Conservation (phyloP, 169 alveolate genomes). For the Perkinsus chesapeaki region DNA sequence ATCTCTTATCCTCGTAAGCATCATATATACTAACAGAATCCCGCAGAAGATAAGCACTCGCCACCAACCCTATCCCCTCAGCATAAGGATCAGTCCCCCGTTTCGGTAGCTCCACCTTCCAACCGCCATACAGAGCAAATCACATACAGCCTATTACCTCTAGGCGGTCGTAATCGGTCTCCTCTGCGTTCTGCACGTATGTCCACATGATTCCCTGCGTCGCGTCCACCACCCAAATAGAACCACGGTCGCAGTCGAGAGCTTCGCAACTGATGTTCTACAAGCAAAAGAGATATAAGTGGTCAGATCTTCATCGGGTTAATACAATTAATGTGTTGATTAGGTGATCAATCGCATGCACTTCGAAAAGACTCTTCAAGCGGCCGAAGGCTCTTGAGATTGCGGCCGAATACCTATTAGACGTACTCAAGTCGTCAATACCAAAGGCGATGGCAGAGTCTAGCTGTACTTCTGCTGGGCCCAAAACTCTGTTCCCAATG, state of each 20-base stretch:
- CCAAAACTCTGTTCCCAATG: not conserved
- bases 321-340: not conserved
- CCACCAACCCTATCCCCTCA: not conserved
- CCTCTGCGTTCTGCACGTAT: not conserved
- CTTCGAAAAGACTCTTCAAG: not conserved
- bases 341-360: not conserved
- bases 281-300: not conserved
- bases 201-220: not conserved
- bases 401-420: not conserved
- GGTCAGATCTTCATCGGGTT: not conserved
- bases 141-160: not conserved
- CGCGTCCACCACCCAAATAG: not conserved
- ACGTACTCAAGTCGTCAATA: not conserved
- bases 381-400: not conserved
- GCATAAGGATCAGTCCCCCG: not conserved
- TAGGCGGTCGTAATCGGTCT: not conserved
- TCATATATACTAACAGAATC: not conserved
- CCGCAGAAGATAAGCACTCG: not conserved
- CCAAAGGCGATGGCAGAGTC: not conserved
- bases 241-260: not conserved
- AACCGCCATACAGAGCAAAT: not conserved
- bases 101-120: not conserved
- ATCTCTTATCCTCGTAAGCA: not conserved
- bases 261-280: not conserved
- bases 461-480: not conserved